These are phyloP conservation scores for Solanum ahanhuiri DNA, from an alignment of 257 asterid genomes.

Conservation along the genomic window DNA sequence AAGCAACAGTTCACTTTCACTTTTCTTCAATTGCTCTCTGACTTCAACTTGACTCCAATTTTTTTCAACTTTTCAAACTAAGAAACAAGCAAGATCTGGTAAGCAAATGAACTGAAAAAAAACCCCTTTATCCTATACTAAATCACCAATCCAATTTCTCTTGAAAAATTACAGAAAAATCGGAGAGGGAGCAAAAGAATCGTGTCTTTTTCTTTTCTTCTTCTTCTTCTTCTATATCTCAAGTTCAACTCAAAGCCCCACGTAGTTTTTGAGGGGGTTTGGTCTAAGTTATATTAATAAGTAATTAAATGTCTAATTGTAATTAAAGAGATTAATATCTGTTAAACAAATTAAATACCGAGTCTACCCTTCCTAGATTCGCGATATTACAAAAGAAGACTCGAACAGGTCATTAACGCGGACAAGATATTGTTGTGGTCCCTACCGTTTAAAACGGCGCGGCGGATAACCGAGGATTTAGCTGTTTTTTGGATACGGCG, in stretches of 20 bases:
- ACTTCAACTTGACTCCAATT: conserved; percentile 32
- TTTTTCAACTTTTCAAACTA: neutral
- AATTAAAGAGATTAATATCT: neutral
- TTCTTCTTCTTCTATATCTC: conserved; percentile 1
- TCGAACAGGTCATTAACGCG: conserved; percentile 20
- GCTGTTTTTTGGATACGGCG: neutral
- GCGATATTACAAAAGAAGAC: conserved; percentile 10
- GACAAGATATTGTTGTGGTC: conserved; percentile 9
- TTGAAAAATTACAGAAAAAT: conserved; percentile 10
- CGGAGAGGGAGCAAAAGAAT: conserved; percentile 10
- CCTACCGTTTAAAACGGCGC: conserved; percentile 23
- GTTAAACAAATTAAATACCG: conserved; percentile 22
- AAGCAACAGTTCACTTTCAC: neutral
- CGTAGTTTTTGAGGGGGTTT: conserved; percentile 46
- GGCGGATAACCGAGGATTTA: neutral
- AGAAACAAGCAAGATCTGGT: neutral
- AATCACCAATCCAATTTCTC: conserved; percentile 17
- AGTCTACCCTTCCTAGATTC: conserved; percentile 26
- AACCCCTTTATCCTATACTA: neutral
- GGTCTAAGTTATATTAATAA: conserved; percentile 30
- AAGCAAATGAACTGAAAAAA: neutral
- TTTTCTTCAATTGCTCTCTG: neutral
- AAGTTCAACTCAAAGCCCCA: conserved; percentile 14
- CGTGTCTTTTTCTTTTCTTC: conserved; percentile 5
- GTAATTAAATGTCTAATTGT: neutral